Conservation (phyloP, 1,139 yeast genomes). For the Hansenula anomala region DNA sequence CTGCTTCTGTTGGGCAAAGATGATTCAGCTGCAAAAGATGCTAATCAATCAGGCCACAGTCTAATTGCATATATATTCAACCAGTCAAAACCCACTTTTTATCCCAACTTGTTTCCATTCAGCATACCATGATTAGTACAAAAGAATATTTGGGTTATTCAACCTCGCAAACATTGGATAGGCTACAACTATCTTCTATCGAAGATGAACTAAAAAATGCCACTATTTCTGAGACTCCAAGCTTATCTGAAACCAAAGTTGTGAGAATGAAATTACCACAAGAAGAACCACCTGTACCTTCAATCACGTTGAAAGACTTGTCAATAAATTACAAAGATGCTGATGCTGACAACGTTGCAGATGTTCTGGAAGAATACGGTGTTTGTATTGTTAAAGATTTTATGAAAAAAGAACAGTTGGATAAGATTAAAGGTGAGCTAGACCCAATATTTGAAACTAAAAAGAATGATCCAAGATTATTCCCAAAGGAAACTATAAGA, state of each 20-base stretch:
- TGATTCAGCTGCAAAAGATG: no score
- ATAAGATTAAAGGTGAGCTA: constrained; percentile 17
- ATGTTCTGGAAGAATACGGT: constrained; percentile 13
- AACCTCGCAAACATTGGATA: neutral
- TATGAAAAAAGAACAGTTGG: constrained; percentile 10
- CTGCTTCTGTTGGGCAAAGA: no score
- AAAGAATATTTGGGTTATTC: constrained; percentile 1
- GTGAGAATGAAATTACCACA: neutral
- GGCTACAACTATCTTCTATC: neutral
- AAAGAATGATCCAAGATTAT: constrained; percentile 21
- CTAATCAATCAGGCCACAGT: no score
- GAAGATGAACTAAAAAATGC: no score
- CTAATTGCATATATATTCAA: no score
- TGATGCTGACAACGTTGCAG: neutral
- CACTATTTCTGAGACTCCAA: neutral
- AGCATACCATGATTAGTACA: neutral
- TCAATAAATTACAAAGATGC: neutral
- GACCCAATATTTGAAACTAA: constrained; percentile 19
- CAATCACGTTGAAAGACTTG: neutral
- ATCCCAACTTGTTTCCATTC: no score
- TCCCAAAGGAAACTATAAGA: constrained; percentile 22
- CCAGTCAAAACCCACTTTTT: no score
- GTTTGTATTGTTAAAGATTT: constrained; percentile 22
- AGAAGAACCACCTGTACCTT: constrained; percentile 1
- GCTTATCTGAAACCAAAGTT: constrained; percentile 2